Base-by-base conservation (phyloP, 495 filamentous ascomycete genomes). In the Parachaetomium inaequale region DNA sequence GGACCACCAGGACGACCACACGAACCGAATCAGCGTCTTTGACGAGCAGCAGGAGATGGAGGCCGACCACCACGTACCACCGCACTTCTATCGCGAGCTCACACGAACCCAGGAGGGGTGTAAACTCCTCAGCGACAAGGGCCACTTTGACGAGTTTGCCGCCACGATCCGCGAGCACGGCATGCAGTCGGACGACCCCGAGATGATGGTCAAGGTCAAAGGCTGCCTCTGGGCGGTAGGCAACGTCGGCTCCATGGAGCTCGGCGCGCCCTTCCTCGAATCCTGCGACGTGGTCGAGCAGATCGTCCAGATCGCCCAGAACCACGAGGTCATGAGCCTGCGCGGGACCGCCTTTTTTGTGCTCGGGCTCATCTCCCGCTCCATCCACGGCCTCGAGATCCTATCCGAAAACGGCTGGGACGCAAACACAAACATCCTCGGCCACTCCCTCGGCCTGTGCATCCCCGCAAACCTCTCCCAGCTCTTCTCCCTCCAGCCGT, bases 221-320 rank as follows among this genome's bases (percentile, higher is more conserved):
- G 94, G 95, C 29, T 96, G 91, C 70, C 82, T 98, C 21, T 98
- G 94, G 94, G 94, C 94, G 0, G 91, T 98, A 10, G 94, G 95
- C 28, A 98, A 98, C 69, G 92, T 98, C 50, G 94, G 94, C 1
- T 96, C 92, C 3, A 98, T 98, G 95, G 93, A 96, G 66, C 85
- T 97, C 32, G 94, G 95, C 2, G 94, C 92, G 0, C 90, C 91
- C 0, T 98, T 98, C 74, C 81, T 98, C 4, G 91, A 93, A 71
- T 87, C 87, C 57, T 86, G 86, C 46, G 89, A 96, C 61, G 90
- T 97, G 31, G 89, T 97, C 28, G 82, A 87, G 69, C 83, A 85
- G 59, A 92, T 98, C 47, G 85, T 97, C 56, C 78, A 82, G 66
- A 96, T 98, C 71, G 95, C 94, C 3, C 87, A 95, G 68, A 79